phyloP scores from a whole-genome alignment of 1,139 yeast species.

The Scheffersomyces cryptocercus region DNA sequence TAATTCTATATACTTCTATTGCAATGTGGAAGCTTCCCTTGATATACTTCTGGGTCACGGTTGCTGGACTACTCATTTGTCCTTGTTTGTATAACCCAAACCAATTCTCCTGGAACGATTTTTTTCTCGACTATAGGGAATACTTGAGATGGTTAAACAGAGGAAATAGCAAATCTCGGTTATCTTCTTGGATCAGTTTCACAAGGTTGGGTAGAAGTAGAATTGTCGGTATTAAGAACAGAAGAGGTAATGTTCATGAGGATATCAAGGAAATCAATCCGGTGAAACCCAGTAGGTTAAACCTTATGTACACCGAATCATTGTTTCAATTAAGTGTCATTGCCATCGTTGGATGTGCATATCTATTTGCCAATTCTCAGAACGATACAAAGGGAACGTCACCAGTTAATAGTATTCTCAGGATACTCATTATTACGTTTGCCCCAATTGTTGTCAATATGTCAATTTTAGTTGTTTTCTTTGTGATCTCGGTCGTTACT shows the following conservation, averaged over 20 bases:
- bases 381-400: constrained; percentile 28
- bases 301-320: constrained; percentile 32
- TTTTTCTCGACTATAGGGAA: constrained; percentile 47
- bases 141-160: constrained; percentile 45
- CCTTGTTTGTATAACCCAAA: constrained; percentile 56
- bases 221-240: constrained; percentile 44
- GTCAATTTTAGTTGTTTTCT: constrained; percentile 35
- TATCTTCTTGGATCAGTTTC: constrained; percentile 43
- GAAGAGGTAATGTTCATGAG: constrained; percentile 17
- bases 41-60: constrained; percentile 52
- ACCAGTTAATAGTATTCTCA: constrained; percentile 34
- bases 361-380: constrained; percentile 47
- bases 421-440: constrained; percentile 44
- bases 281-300: constrained; percentile 40
- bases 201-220: constrained; percentile 41
- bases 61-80: constrained; percentile 43
- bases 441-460: constrained; percentile 52
- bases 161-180: constrained; percentile 37
- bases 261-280: constrained; percentile 30
- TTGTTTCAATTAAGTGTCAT: constrained; percentile 30
- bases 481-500: constrained; percentile 38
- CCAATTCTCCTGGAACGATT: constrained; percentile 51
- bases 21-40: constrained; percentile 50
- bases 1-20: constrained; percentile 44
- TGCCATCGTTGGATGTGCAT: constrained; percentile 36